Base-by-base conservation (phyloP, 2,329 filamentous ascomycete genomes). In the Apiospora kogelbergensis region DNA sequence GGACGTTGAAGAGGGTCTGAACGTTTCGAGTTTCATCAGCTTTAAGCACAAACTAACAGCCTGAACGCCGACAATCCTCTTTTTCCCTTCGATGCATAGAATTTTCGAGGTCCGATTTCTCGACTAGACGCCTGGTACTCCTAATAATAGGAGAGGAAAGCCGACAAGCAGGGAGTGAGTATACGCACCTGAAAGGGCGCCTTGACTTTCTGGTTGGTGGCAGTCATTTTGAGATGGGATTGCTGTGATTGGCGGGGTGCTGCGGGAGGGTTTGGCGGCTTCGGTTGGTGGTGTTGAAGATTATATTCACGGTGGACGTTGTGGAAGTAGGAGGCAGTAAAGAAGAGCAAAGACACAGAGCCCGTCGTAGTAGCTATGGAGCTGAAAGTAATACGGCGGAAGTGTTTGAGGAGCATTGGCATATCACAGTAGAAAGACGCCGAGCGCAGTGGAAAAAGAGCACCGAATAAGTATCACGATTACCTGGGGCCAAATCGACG, bases 1-100 rank as follows among this genome's bases (percentile, higher is more conserved):
- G 95, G 74, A 98, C 96, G 72, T 95, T 94, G 81, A 98, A 98
- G 73, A 95, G 91, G 71, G 95, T 97, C 92, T 98, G 75, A 53
- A 67, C 64, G 69, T 77, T 75, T 76, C 68, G 73, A 64, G 71
- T 76, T 77, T 76, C 68, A 73, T 78, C 70, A 68, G 66, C 37
- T 67, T 60, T 37, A 60, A 60, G 53, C 53, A 60, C 53, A 60
- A 33, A 11, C 26, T 65, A 24, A 24, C 40, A 65, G 63, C 63
- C 37, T 44, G 63, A 65, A 65, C 63, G 22, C 24, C 26, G 30
- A 37, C 42, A 63, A 26, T 40, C 22, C 24, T 17, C 20, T 65
- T 22, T n/a, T 17, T 33, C n/a, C 17, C 24, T 40, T 26, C n/a
- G 30, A 33, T 40, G 57, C 10, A 17, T 30, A 33, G 10, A 17